A percentile compares a stretch with the other conserved stretches of the same genome.
Evolutionary conservation across 495 filamentous ascomycete genomes (phyloP).

Genomic region (Barbatosphaeria neglecta): DNA sequence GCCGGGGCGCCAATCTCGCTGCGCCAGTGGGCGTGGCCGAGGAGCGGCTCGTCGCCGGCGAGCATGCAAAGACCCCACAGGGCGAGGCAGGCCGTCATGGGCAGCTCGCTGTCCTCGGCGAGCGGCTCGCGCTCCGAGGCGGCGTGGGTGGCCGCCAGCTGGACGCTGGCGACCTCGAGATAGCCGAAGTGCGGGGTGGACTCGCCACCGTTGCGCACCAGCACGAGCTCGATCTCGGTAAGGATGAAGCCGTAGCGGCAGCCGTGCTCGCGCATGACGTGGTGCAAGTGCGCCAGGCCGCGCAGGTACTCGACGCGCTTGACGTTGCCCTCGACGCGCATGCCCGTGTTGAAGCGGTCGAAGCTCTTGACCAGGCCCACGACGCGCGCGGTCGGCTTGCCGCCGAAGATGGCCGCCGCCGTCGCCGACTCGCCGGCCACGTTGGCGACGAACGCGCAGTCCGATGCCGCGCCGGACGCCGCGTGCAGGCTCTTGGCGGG

Average conservation of each 20-base stretch:
- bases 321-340: conserved; percentile 71
- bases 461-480: conserved; percentile 41
- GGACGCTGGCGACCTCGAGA: conserved; percentile 60
- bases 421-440: conserved; percentile 33
- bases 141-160: conserved; percentile 28
- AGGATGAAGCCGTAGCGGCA: conserved; percentile 92
- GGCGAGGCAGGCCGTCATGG: conserved; percentile 43
- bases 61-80: conserved; percentile 60
- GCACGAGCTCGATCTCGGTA: conserved; percentile 86
- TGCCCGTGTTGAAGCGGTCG: conserved; percentile 86
- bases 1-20: conserved; percentile 74
- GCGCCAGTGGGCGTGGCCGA: conserved; percentile 55
- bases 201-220: conserved; percentile 69
- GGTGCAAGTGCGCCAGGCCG: conserved; percentile 71
- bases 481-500: conserved; percentile 40
- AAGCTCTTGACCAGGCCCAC: conserved; percentile 83
- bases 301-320: conserved; percentile 77
- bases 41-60: conserved; percentile 58
- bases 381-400: conserved; percentile 63
- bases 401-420: conserved; percentile 49
- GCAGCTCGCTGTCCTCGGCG: conserved; percentile 27
- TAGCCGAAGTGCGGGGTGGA: conserved; percentile 70
- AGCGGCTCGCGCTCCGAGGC: conserved; percentile 15
- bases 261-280: conserved; percentile 82
- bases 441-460: conserved; percentile 61